Base-by-base conservation (phyloP, 352 stramenopile species). In the Pythium angustatum region DNA sequence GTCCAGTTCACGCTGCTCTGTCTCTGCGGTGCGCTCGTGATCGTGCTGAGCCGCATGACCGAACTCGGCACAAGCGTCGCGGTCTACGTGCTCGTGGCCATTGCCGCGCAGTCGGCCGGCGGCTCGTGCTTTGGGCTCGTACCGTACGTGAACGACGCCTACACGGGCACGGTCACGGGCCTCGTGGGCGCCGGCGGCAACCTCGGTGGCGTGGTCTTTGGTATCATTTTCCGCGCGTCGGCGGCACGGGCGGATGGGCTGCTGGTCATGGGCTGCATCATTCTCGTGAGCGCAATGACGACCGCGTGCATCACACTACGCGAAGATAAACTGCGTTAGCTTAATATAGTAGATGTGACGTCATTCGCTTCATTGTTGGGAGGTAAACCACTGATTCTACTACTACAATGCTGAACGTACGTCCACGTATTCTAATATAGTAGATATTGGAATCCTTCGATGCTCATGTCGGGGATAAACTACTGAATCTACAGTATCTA, bases 1-100 rank as follows among this genome's bases (percentile, higher is more conserved):
- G 82, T 90, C 22, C 95, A 98, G 48, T 89, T 93, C 27, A 43
- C 82, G 19, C 85, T 88, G 44, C 64, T 98, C 26, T 73, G 84
- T 14, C 40, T 81, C 21, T 80, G 97, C 55, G 92, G 88, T 21
- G 56, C 71, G 7, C 67, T 98, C 27, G 76, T 98, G 31, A 79
- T 98, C 50, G 72, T 94, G 27, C 88, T 99, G 63, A 93, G 91
- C 55, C 78, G 88, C 28, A 82, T 85, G 58, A 75, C 85, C 24
- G 73, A 66, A 14, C 75, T 98, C 3, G 79, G 75, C 17, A 33
- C 72, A 48, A 90, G 93, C 43, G 85, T 98, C 58, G 66, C 81
- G 5, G 34, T 96, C 30, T 95, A 98, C 74, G 80, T 98, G 12
- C 81, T 97, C 51, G 96, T 99, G 64, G 96, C 91, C 5, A 73